Evolutionary conservation across 2,329 filamentous ascomycete species (phyloP).

Genomic region (Aspergillus thermomutatus): DNA sequence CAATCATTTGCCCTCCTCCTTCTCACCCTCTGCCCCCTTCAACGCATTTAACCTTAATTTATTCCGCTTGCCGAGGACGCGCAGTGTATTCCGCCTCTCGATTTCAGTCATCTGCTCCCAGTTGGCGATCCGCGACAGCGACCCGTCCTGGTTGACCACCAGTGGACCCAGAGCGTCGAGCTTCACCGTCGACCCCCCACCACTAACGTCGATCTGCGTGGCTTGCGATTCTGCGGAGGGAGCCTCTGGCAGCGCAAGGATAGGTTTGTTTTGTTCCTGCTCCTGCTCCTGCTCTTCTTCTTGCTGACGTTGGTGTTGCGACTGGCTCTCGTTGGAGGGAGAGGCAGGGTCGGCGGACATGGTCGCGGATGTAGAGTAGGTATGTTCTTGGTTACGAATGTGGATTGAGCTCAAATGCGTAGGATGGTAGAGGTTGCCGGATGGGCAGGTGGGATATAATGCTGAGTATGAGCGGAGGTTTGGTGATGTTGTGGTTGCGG

Average conservation of each 20-base stretch:
- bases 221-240: constrained; percentile 79
- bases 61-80: constrained; percentile 67
- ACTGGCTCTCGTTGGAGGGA: constrained; percentile 5
- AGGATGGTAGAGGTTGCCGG: constrained; percentile 4
- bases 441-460: constrained; percentile 14
- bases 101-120: constrained; percentile 69
- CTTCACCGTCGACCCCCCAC: constrained; percentile 44
- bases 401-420: neutral
- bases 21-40: constrained; percentile 33
- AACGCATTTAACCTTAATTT: constrained; percentile 58
- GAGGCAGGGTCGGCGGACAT: neutral
- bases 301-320: constrained; percentile 9
- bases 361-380: constrained; percentile 10
- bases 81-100: constrained; percentile 64
- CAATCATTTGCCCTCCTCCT: constrained; percentile 1
- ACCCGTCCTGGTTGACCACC: constrained; percentile 71
- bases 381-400: neutral
- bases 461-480: constrained; percentile 16
- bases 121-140: constrained; percentile 67
- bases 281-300: constrained; percentile 4
- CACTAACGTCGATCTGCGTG: constrained; percentile 74
- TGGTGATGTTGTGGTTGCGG: constrained; percentile 13
- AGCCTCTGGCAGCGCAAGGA: constrained; percentile 69
- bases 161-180: constrained; percentile 70
- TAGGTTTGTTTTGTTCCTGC: constrained; percentile 29